These are phyloP conservation scores for Schizophyllum commune DNA, from an alignment of 1,284 basidiomycete species.

Conservation along the genomic window DNA sequence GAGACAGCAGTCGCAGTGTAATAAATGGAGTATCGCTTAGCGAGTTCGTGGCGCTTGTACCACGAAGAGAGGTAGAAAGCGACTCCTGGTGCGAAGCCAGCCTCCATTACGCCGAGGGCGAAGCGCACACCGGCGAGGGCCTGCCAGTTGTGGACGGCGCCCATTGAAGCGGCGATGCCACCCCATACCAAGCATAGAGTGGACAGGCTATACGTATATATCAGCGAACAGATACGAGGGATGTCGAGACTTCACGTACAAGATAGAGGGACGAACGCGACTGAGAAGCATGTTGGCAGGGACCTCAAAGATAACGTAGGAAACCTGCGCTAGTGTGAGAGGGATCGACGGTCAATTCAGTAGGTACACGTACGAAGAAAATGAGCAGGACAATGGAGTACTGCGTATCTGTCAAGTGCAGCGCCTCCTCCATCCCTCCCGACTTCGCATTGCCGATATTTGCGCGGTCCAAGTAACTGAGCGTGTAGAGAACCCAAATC, in stretches of 20 bases:
- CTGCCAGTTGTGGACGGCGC: conserved; percentile 13
- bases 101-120: conserved; percentile 17
- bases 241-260: neutral
- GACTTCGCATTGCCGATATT: conserved; percentile 30
- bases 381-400: conserved; percentile 17
- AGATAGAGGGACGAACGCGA: conserved; percentile 4
- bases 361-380: conserved; percentile 18
- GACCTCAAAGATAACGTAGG: conserved; percentile 65
- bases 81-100: conserved; percentile 34
- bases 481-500: conserved; percentile 4
- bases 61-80: conserved; percentile 32
- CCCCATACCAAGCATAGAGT: neutral
- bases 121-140: conserved; percentile 15
- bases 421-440: conserved; percentile 26
- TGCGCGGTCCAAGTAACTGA: conserved; percentile 13
- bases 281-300: conserved; percentile 52
- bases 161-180: conserved; percentile 15
- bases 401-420: conserved; percentile 20
- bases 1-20: conserved; percentile 36
- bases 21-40: conserved; percentile 29
- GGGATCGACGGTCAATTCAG: neutral
- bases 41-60: conserved; percentile 34
- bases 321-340: conserved; percentile 21
- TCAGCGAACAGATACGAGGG: neutral
- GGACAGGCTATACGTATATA: conserved; percentile 2